Conservation (phyloP, 2,329 filamentous ascomycete species). For the Emmonsiellopsis sp. region DNA sequence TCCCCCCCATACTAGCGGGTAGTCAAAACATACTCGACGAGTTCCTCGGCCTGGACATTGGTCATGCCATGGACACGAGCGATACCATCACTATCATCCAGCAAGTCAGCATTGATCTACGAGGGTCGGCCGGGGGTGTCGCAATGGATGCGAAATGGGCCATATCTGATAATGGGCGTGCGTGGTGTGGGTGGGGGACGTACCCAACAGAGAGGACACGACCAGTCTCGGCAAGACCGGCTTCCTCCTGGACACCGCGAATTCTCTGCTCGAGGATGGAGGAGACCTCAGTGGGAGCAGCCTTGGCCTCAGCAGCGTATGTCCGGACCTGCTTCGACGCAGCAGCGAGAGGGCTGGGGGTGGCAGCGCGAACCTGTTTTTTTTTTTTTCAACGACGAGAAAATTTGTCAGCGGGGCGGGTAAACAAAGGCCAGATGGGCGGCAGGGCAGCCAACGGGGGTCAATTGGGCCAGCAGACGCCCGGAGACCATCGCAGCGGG, state of each 20-base stretch:
- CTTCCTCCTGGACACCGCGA: constrained; percentile 95
- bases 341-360: constrained; percentile 66
- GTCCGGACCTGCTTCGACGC: constrained; percentile 64
- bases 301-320: constrained; percentile 91
- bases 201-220: constrained; percentile 99
- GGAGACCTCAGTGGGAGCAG: constrained; percentile 93
- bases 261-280: constrained; percentile 99
- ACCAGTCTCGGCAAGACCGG: constrained; percentile 93
- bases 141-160: not conserved
- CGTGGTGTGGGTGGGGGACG: constrained; percentile 33
- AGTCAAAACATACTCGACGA: constrained; percentile 77
- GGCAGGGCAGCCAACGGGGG: constrained; percentile 11
- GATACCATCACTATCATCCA: constrained; percentile 83
- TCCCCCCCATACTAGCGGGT: constrained; percentile 11
- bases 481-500: constrained; percentile 21
- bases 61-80: constrained; percentile 99
- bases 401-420: constrained; percentile 40
- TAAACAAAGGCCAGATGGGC: not conserved
- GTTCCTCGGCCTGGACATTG: constrained; percentile 99
- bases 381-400: constrained; percentile 17
- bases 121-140: not conserved
- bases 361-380: constrained; percentile 70
- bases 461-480: constrained; percentile 14
- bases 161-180: constrained; percentile 15
- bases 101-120: not conserved